Evolutionary conservation across 2,329 filamentous ascomycete species (phyloP), one percentile per base, ranked within the genome.

Genomic region (Cercospora sojina): DNA sequence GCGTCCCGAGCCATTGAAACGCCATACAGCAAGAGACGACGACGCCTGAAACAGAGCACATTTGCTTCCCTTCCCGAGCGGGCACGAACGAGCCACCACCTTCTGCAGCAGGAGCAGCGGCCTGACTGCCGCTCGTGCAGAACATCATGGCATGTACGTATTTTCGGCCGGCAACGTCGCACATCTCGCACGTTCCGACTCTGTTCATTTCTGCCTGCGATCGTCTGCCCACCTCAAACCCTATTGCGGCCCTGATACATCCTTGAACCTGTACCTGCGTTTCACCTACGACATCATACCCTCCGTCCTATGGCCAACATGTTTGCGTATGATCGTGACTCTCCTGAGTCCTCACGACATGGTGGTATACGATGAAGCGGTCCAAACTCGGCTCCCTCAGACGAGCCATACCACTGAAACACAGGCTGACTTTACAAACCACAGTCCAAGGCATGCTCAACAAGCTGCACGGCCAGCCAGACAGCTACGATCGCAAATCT

Each of bases 401-500:
- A 64, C 64, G 67, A 23, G 67, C 61, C 29, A 47, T 67, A 23
- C 64, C 64, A 18, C 32, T 67, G 51, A 70, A 64, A 58, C 53
- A 51, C 64, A 64, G 67, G 70, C 70, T 72, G 65, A 72, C 69
- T 35, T 18, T 67, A 29, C 56, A 60, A 47, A 51, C 59, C 53
- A 38, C 68, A 72, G 70, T 72, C 55, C 70, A 72, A 64, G 69
- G 68, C 43, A 96, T 97, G 92, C 86, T 97, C 76, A 96, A 94
- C 83, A 93, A 94, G 87, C 90, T 97, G 76, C 92, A 96, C 77
- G 93, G 93, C 80, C 94, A 98, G 83, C 94, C 94, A 73, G 93
- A 96, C 74, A 97, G 92, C 83, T 99, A 99, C 84, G 95, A 98
- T 79, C 97, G 96, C 83, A 99, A 99, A 92, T 84, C 91, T 70